These are phyloP conservation scores for Monilinia fructigena DNA, from an alignment of 2,329 filamentous ascomycete genomes.

Conservation along the genomic window DNA sequence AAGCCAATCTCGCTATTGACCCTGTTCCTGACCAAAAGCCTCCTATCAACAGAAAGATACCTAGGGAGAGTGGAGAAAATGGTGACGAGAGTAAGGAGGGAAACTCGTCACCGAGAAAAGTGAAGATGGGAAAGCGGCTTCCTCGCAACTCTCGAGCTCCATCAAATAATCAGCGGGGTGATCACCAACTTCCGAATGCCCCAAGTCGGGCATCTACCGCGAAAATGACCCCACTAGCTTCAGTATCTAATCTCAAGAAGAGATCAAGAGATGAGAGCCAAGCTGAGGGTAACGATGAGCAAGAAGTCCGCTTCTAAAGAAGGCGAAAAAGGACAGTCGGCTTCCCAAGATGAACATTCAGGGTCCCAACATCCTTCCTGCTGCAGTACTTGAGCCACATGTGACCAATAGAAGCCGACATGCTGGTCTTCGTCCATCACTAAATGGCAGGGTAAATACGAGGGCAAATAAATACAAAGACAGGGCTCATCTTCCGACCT, in stretches of 20 bases:
- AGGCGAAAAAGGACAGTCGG: not conserved
- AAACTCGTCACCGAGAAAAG: not conserved
- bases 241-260: not conserved
- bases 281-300: too few relatives aligned
- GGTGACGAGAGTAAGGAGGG: not conserved
- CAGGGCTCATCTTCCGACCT: not conserved
- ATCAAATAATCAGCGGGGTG: not conserved
- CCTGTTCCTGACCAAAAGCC: too few relatives aligned
- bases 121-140: not conserved
- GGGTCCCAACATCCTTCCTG: not conserved
- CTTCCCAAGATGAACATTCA: too few relatives aligned
- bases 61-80: not conserved
- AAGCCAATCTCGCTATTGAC: not conserved
- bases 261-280: not conserved
- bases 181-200: not conserved
- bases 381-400: not conserved
- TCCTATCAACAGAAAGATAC: not conserved
- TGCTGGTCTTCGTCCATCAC: not conserved
- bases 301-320: not conserved
- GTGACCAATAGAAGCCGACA: too few relatives aligned
- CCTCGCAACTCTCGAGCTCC: not conserved
- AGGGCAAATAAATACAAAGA: not conserved
- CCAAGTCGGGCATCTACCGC: not conserved
- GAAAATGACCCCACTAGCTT: not conserved
- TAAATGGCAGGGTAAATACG: not conserved